A percentile compares a stretch with the other conserved stretches of the same genome.
These are phyloP conservation scores for Dipodascus geniculatus DNA, from an alignment of 805 yeast species.

Conservation along the genomic window DNA sequence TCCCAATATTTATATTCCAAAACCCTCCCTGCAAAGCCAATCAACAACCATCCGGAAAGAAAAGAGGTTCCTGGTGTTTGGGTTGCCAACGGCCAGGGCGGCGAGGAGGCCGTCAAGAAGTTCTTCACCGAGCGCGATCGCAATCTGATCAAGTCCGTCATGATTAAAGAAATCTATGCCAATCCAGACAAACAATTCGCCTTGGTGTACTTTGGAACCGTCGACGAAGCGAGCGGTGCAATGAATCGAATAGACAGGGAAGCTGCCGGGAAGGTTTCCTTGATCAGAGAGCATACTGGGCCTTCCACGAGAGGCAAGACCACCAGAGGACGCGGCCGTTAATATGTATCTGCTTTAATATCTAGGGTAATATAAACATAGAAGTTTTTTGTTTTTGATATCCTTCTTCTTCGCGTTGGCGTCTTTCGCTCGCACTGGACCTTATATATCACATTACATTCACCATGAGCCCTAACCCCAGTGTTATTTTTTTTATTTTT, in stretches of 20 bases:
- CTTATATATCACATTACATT: too few relatives aligned
- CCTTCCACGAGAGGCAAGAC: neutral
- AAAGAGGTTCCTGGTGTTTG: slow-evolving; percentile 26
- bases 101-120: slow-evolving; percentile 22
- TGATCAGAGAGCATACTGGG: slow-evolving; percentile 9
- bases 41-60: neutral
- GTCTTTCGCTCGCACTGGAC: too few relatives aligned
- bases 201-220: slow-evolving; percentile 26
- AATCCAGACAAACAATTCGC: slow-evolving; percentile 26
- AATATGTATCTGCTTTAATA: neutral
- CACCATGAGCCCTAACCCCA: neutral
- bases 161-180: slow-evolving; percentile 16
- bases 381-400: neutral
- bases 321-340: slow-evolving; percentile 2
- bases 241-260: slow-evolving; percentile 24
- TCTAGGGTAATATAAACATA: neutral
- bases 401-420: neutral
- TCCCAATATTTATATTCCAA: neutral
- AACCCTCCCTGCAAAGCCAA: neutral
- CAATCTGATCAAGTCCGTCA: slow-evolving; percentile 21
- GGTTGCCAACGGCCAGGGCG: slow-evolving; percentile 27
- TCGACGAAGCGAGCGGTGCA: slow-evolving; percentile 27
- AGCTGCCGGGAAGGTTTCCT: slow-evolving; percentile 21
- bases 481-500: neutral
- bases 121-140: slow-evolving; percentile 26